A percentile compares a stretch with the other conserved stretches of the same genome.
Evolutionary conservation across 1,284 basidiomycete genomes (phyloP).

Genomic region (Wolfiporia cocos): DNA sequence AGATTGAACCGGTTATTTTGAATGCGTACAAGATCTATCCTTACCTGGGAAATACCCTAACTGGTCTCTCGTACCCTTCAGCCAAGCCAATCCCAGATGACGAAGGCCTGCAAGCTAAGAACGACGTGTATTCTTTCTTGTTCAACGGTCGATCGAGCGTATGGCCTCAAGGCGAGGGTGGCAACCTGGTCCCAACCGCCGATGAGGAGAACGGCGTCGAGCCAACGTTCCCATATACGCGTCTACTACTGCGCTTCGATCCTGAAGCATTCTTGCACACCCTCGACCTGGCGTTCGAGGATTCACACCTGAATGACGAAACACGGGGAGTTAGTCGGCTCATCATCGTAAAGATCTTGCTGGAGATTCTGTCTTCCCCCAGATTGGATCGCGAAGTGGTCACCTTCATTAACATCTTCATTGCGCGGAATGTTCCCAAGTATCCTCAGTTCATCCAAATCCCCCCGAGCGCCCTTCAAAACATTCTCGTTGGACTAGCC

Average conservation of each 20-base stretch:
- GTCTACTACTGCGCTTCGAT: slow-evolving; percentile 83
- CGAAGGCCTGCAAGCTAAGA: slow-evolving; percentile 63
- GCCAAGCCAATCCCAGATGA: slow-evolving; percentile 64
- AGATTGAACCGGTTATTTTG: slow-evolving; percentile 54
- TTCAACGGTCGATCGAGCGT: slow-evolving; percentile 78
- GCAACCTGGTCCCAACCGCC: slow-evolving; percentile 67
- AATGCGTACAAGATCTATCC: slow-evolving; percentile 92
- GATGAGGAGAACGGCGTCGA: slow-evolving; percentile 67
- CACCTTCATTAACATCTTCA: slow-evolving; percentile 91
- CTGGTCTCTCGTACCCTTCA: slow-evolving; percentile 85
- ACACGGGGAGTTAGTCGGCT: slow-evolving; percentile 67
- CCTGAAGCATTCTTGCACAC: slow-evolving; percentile 93
- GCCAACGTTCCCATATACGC: slow-evolving; percentile 86
- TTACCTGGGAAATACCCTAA: slow-evolving; percentile 84
- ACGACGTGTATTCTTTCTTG: slow-evolving; percentile 73
- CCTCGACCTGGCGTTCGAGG: slow-evolving; percentile 93
- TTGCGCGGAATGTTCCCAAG: slow-evolving; percentile 95
- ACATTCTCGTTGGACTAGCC: slow-evolving; percentile 75
- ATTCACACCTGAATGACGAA: slow-evolving; percentile 83
- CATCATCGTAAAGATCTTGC: slow-evolving; percentile 78
- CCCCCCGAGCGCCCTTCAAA: slow-evolving; percentile 62
- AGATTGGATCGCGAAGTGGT: slow-evolving; percentile 55
- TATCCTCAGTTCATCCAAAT: slow-evolving; percentile 88
- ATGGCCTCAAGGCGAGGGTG: slow-evolving; percentile 73
- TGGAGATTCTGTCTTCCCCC: slow-evolving; percentile 68